Evolutionary conservation across 2,329 filamentous ascomycete species (phyloP).

Genomic region (Penicillium oxalicum): DNA sequence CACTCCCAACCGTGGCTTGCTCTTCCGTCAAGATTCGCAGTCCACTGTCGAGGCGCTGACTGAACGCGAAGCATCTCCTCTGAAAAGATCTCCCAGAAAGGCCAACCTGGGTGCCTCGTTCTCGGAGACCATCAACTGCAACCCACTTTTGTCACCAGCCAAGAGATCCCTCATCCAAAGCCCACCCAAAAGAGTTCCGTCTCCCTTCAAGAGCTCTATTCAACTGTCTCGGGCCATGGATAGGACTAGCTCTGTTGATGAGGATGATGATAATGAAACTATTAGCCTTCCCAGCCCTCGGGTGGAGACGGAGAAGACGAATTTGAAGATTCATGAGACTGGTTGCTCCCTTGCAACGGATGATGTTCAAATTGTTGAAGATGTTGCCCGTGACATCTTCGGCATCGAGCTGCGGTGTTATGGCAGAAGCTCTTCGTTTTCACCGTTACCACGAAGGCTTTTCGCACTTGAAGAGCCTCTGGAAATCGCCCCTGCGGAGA

Average conservation of each 20-base stretch:
- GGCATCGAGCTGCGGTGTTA: conserved; percentile 17
- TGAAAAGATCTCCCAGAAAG: conserved; percentile 43
- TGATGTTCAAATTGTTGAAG: conserved; percentile 18
- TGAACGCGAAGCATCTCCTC: conserved; percentile 32
- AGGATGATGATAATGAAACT: not conserved
- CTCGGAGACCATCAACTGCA: conserved; percentile 29
- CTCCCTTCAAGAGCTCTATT: conserved; percentile 34
- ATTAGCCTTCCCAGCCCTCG: not conserved
- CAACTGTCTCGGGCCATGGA: conserved; percentile 12
- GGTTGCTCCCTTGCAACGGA: conserved; percentile 7
- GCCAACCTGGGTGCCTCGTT: conserved; percentile 33
- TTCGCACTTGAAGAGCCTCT: conserved; percentile 2
- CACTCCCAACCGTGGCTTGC: conserved; percentile 34
- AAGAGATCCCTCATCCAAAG: conserved; percentile 37
- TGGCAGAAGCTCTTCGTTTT: conserved; percentile 3
- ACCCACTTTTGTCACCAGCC: conserved; percentile 29
- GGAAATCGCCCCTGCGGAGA: conserved; percentile 1
- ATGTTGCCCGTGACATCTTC: conserved; percentile 19
- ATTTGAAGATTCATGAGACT: not conserved
- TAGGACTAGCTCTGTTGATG: not conserved
- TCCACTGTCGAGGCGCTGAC: conserved; percentile 20
- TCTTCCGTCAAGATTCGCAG: conserved; percentile 19
- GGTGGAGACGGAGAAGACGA: not conserved
- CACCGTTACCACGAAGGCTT: conserved; percentile 4
- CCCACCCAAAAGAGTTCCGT: conserved; percentile 39